A percentile compares a stretch with the other conserved stretches of the same genome.
Conservation (phyloP, 192 early-diverging fungal species). For the Coemansia sp. region DNA sequence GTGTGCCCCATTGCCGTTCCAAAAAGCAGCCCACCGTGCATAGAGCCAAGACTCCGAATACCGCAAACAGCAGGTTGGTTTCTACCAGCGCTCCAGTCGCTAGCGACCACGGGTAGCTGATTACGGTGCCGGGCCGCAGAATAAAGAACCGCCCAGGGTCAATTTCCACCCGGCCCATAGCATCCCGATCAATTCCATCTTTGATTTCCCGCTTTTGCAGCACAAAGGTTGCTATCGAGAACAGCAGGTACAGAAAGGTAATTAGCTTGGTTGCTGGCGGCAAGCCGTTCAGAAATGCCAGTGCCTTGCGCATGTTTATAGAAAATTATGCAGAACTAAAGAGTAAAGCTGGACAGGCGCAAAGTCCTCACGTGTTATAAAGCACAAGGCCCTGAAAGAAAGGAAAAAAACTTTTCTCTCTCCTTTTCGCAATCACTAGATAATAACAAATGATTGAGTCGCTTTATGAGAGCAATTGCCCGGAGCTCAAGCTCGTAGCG, state of each 20-base stretch:
- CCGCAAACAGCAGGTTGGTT: constrained; percentile 25
- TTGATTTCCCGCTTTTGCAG: constrained; percentile 7
- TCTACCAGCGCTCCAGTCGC: constrained; percentile 37
- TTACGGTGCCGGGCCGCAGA: constrained; percentile 34
- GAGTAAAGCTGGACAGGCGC: no score
- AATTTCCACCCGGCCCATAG: constrained; percentile 2
- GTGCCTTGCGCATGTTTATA: constrained; percentile 24
- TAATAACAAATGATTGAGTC: constrained; percentile 47
- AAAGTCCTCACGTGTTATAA: no score
- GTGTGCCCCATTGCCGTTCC: constrained; percentile 79
- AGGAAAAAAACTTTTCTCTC: no score
- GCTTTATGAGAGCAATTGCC: constrained; percentile 73
- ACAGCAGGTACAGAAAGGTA: constrained; percentile 7
- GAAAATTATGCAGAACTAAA: no score
- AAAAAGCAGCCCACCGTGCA: constrained; percentile 68
- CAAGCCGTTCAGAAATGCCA: constrained; percentile 25
- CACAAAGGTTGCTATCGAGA: constrained; percentile 23
- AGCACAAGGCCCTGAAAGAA: no score
- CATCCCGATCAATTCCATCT: constrained; percentile 7
- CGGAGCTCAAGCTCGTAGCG: constrained; percentile 87
- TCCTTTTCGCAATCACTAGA: not conserved
- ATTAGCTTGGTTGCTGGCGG: constrained; percentile 37
- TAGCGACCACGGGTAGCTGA: constrained; percentile 49
- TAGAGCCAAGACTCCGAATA: constrained; percentile 23
- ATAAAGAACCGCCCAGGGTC: constrained; percentile 41